phyloP scores from a whole-genome alignment of 768 basidiomycete species.

The Calocybe gangraenosa region DNA sequence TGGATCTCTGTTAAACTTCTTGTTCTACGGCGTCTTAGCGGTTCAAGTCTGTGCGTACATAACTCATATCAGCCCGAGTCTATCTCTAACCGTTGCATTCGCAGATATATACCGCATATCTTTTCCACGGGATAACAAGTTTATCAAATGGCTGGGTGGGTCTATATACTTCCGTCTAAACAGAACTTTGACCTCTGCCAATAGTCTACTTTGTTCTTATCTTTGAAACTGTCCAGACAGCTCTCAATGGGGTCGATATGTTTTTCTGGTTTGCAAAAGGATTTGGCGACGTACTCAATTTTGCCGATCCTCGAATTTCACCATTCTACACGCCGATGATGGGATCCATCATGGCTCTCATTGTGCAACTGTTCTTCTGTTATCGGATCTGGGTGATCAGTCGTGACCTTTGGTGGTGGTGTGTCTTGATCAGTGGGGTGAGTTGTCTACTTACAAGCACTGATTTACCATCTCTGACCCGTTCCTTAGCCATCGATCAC shows the following conservation, averaged over 20 bases:
- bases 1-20: no score
- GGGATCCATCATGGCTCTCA: conserved; percentile 11
- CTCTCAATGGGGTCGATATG: conserved; percentile 9
- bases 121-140: conserved; percentile 3
- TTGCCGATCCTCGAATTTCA: conserved; percentile 2
- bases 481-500: not conserved
- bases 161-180: not conserved
- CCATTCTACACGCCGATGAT: conserved; percentile 13
- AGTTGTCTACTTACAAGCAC: not conserved
- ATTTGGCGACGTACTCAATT: conserved; percentile 8
- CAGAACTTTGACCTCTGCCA: not conserved
- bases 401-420: conserved; percentile 7
- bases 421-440: conserved; percentile 3
- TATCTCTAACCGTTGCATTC: no score
- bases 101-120: conserved; percentile 7
- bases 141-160: conserved; percentile 5
- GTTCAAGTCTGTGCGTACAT: no score
- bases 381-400: conserved; percentile 15
- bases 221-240: conserved; percentile 9
- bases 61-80: no score
- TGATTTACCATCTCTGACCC: not conserved
- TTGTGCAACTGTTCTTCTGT: conserved; percentile 14
- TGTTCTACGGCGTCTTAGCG: no score
- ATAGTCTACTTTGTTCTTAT: conserved; percentile 10
- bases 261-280: conserved; percentile 14